Percentiles rank a stretch among this genome's conserved stretches.
These are phyloP conservation scores for Saussurea involucrata DNA, from an alignment of 129 eudicot genomes.

Conservation along the genomic window DNA sequence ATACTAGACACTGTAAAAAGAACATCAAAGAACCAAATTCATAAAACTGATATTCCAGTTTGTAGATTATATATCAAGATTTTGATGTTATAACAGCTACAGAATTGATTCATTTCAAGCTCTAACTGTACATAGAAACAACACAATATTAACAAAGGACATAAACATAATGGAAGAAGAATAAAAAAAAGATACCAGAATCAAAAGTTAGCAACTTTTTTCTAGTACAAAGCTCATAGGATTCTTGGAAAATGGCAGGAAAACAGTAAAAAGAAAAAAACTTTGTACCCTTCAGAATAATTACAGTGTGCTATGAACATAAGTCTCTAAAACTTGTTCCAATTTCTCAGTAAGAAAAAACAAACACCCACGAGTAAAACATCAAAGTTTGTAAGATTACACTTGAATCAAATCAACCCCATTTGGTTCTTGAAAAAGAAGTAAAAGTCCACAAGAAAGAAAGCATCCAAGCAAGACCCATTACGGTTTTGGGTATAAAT, in stretches of 20 bases:
- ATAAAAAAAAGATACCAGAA: slow-evolving; percentile 7
- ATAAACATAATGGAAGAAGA: not conserved
- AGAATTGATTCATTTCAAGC: slow-evolving; percentile 13
- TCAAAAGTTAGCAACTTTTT: slow-evolving; percentile 12
- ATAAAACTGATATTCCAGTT: not conserved
- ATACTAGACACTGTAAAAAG: not conserved
- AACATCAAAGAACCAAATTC: not conserved
- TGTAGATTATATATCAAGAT: not conserved
- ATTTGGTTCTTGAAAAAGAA: not conserved
- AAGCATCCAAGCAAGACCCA: not conserved
- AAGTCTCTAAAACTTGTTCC: not conserved
- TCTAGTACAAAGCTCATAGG: slow-evolving; percentile 16
- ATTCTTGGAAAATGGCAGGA: not conserved
- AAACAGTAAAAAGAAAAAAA: slow-evolving; percentile 3
- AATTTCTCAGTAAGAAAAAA: not conserved
- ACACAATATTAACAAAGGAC: slow-evolving; percentile 14
- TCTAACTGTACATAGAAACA: not conserved
- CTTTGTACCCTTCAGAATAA: not conserved
- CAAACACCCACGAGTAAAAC: not conserved
- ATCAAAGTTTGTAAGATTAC: not conserved
- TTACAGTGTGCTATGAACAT: slow-evolving; percentile 3
- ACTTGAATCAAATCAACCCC: no score
- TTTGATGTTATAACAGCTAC: not conserved
- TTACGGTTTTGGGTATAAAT: not conserved
- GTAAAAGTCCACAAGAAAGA: not conserved